Conservation (phyloP, 2,329 filamentous ascomycete species). For the Metarhizium brunneum region DNA sequence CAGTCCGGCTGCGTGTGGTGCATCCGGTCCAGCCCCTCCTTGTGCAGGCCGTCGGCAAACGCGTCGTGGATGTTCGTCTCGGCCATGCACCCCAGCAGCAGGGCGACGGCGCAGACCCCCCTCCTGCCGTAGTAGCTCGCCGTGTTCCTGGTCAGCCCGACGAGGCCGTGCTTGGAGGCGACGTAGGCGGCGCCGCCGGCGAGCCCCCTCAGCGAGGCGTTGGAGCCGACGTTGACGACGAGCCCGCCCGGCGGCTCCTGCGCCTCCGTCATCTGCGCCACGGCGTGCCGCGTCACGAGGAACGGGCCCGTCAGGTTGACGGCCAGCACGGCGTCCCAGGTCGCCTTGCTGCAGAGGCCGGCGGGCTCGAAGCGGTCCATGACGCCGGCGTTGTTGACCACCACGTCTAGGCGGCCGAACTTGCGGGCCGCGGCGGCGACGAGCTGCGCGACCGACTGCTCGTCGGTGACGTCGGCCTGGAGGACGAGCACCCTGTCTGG, state of each 20-base stretch:
- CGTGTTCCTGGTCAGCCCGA: conserved; percentile 48
- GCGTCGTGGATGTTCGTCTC: conserved; percentile 42
- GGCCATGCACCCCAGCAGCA: conserved; percentile 43
- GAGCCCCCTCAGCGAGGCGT: conserved; percentile 32
- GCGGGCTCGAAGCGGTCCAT: conserved; percentile 47
- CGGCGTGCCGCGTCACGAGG: conserved; percentile 39
- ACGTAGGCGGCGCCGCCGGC: conserved; percentile 39
- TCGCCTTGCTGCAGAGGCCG: conserved; percentile 31
- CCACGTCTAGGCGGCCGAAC: conserved; percentile 35
- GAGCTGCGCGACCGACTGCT: conserved; percentile 14
- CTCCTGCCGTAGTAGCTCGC: conserved; percentile 44
- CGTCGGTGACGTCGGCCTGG: not conserved
- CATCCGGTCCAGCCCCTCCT: conserved; percentile 20
- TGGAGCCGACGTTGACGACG: conserved; percentile 44
- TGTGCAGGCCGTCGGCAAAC: conserved; percentile 25
- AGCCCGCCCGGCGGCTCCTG: conserved; percentile 21
- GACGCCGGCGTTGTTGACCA: conserved; percentile 50
- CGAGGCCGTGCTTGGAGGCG: conserved; percentile 42
- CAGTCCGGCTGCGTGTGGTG: conserved; percentile 18
- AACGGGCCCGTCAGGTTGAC: conserved; percentile 49
- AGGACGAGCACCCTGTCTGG: not conserved
- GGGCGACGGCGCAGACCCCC: conserved; percentile 41
- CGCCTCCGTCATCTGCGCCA: conserved; percentile 21
- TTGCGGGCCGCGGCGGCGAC: conserved; percentile 9
- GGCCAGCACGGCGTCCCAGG: conserved; percentile 45